These are phyloP conservation scores for Nakaseomyces bracarensis DNA, from an alignment of 1,139 yeast species.

Conservation along the genomic window DNA sequence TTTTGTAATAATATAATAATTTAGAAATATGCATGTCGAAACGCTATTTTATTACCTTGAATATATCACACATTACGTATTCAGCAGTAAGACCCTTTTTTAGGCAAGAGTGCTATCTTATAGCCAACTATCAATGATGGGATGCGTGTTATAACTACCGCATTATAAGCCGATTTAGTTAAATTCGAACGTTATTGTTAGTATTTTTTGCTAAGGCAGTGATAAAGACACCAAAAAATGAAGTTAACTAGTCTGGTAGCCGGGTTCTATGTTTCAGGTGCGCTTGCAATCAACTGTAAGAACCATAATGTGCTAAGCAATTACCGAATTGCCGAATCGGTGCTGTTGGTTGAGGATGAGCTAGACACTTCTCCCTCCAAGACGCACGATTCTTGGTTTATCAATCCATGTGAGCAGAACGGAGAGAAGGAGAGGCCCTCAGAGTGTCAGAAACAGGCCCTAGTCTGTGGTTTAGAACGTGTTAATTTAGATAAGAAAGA, in stretches of 20 bases:
- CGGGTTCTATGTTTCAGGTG: slow-evolving; percentile 4
- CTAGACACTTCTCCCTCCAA: slow-evolving; percentile 71
- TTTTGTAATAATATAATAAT: too few species aligned
- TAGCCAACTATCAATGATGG: too few species aligned
- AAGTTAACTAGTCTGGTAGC: neutral
- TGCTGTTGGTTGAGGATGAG: slow-evolving; percentile 23
- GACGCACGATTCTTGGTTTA: slow-evolving; percentile 54
- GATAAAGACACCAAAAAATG: neutral
- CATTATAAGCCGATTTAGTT: too few species aligned
- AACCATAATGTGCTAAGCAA: slow-evolving; percentile 20
- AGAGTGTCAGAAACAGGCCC: slow-evolving; percentile 60
- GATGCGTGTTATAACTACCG: too few species aligned
- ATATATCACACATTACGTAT: too few species aligned
- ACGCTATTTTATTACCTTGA: too few species aligned
- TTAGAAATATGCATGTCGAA: too few species aligned
- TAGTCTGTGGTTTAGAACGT: slow-evolving; percentile 58
- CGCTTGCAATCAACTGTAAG: slow-evolving; percentile 18
- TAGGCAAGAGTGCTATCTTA: too few species aligned
- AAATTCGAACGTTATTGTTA: too few species aligned
- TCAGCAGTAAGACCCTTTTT: too few species aligned
- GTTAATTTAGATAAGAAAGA: slow-evolving; percentile 38
- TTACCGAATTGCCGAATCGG: slow-evolving; percentile 17
- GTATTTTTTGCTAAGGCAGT: too few species aligned
- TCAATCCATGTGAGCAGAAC: slow-evolving; percentile 49
- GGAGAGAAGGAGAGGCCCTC: slow-evolving; percentile 25